phyloP scores from a whole-genome alignment of 192 early-diverging fungal genomes.

The Umbelopsis vinacea region DNA sequence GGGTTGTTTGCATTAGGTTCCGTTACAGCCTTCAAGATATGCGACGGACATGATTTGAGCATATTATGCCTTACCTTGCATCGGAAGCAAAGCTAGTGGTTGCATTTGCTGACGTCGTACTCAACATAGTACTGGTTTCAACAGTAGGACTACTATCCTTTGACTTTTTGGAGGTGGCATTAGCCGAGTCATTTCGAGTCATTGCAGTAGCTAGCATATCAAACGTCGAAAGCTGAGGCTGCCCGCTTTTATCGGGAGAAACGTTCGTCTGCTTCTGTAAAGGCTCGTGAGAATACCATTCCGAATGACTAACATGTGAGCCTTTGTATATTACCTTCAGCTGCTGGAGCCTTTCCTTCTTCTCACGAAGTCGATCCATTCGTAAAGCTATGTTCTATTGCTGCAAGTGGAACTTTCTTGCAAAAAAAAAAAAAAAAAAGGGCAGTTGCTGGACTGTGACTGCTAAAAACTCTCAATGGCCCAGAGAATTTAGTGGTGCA shows the following conservation, averaged over 20 bases:
- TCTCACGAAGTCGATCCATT: conserved; percentile 18
- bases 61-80: neutral
- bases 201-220: conserved; percentile 9
- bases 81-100: neutral
- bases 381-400: neutral
- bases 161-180: conserved; percentile 34
- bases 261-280: neutral
- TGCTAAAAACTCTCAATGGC: neutral
- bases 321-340: neutral
- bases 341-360: conserved; percentile 11
- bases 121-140: neutral
- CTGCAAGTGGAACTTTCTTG: neutral
- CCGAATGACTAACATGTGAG: too few relatives aligned
- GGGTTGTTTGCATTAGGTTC: neutral
- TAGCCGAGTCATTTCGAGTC: conserved; percentile 17
- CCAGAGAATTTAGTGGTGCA: too few relatives aligned
- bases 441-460: neutral
- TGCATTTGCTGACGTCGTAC: neutral
- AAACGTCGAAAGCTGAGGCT: neutral
- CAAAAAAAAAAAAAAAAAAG: conserved; percentile 9
- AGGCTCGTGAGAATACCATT: neutral
- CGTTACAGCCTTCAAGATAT: neutral
- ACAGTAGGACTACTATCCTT: neutral
- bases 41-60: neutral
- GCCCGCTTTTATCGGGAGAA: neutral